Evolutionary conservation across 345 rosid species (phyloP).

Genomic region (Rubroshorea leprosula): DNA sequence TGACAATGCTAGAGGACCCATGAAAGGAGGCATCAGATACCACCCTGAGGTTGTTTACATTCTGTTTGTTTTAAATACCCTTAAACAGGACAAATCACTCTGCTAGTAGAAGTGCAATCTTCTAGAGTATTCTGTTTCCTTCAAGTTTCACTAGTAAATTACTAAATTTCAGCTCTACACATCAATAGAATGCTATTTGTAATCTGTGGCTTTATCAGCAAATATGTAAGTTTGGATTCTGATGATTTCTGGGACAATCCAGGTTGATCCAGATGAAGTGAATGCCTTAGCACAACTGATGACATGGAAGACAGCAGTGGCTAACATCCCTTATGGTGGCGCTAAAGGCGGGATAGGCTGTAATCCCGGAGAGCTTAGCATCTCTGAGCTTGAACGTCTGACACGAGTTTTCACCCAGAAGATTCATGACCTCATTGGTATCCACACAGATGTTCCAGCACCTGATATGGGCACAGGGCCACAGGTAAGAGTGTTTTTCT

Average conservation of each 20-base stretch:
- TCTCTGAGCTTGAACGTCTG: slow-evolving; percentile 76
- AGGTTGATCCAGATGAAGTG: slow-evolving; percentile 98
- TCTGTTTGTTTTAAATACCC: too few species aligned
- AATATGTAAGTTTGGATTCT: background rate
- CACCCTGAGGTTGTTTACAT: slow-evolving; percentile 70
- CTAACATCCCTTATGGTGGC: slow-evolving; percentile 93
- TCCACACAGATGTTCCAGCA: slow-evolving; percentile 93
- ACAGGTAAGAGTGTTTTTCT: slow-evolving; percentile 47
- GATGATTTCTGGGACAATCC: slow-evolving; percentile 9
- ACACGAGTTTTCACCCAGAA: slow-evolving; percentile 95
- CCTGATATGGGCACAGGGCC: slow-evolving; percentile 99
- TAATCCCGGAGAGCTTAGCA: slow-evolving; percentile 56
- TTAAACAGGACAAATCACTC: too few species aligned
- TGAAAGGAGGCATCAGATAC: slow-evolving; percentile 99
- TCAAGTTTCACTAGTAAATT: too few species aligned
- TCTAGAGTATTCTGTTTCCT: too few species aligned
- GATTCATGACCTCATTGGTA: slow-evolving; percentile 86
- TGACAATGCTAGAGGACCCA: slow-evolving; percentile 97
- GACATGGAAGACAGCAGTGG: slow-evolving; percentile 99
- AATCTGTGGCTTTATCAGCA: background rate
- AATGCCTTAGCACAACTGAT: slow-evolving; percentile 92
- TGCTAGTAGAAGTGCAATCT: too few species aligned
- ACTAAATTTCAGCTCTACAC: too few species aligned
- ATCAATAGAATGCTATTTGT: too few species aligned
- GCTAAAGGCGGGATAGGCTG: slow-evolving; percentile 99